phyloP scores from a whole-genome alignment of 2,329 filamentous ascomycete genomes.

The Sphaceloma murrayae region DNA sequence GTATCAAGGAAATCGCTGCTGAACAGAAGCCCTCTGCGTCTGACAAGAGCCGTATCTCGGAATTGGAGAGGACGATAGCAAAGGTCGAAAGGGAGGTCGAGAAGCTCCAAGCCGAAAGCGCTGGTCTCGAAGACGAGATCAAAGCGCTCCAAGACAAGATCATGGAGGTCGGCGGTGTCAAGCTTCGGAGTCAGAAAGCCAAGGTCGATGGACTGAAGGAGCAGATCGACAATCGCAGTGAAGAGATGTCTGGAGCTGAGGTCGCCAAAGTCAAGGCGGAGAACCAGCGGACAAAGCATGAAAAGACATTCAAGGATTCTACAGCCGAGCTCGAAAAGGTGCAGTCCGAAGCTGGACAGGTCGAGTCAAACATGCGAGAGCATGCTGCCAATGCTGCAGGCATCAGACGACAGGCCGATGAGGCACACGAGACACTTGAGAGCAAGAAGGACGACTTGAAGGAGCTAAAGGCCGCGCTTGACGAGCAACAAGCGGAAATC shows the following conservation, averaged over 20 bases:
- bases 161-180: conserved; percentile 94
- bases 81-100: conserved; percentile 68
- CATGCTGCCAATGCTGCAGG: conserved; percentile 68
- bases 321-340: conserved; percentile 68
- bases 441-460: conserved; percentile 73
- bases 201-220: conserved; percentile 85
- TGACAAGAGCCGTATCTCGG: conserved; percentile 64
- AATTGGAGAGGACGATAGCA: conserved; percentile 67
- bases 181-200: conserved; percentile 77
- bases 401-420: conserved; percentile 63
- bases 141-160: conserved; percentile 90
- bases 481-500: conserved; percentile 73
- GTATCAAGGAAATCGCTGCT: conserved; percentile 72
- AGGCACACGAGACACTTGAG: conserved; percentile 67
- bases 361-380: conserved; percentile 68
- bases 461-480: conserved; percentile 71
- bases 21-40: conserved; percentile 73
- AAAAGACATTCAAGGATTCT: conserved; percentile 71
- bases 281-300: conserved; percentile 79
- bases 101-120: conserved; percentile 73
- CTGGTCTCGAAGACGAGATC: conserved; percentile 85
- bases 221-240: conserved; percentile 68
- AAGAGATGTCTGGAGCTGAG: conserved; percentile 77
- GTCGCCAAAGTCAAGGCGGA: conserved; percentile 85
- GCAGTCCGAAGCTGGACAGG: conserved; percentile 60